Conservation (phyloP, 2,329 filamentous ascomycete species). For the Trichoderma breve region DNA sequence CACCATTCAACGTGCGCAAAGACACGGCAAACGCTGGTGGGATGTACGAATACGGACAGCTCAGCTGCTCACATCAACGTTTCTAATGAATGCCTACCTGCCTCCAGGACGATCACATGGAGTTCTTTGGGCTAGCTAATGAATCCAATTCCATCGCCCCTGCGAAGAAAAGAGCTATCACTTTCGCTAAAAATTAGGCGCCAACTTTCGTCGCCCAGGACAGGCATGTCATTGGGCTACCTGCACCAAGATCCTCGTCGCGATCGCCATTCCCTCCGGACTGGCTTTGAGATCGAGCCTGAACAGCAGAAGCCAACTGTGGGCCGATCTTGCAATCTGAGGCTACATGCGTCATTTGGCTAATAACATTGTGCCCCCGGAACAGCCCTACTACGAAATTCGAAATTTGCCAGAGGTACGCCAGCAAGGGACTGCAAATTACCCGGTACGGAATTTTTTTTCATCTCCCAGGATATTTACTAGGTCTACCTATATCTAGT, state of each 20-base stretch:
- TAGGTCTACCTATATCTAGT: not conserved
- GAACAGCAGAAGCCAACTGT: not conserved
- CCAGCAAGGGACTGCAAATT: not conserved
- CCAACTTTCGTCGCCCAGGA: not conserved
- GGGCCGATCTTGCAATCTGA: not conserved
- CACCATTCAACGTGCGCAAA: not conserved
- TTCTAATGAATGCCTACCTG: not conserved
- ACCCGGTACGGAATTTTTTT: not conserved
- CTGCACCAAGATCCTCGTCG: not conserved
- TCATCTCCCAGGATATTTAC: not conserved
- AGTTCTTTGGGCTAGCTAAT: not conserved
- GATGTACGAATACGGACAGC: not conserved
- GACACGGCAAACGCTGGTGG: not conserved
- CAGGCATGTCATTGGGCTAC: not conserved
- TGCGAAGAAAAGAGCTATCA: constrained; percentile 6
- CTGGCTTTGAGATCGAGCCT: not conserved
- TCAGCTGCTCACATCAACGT: not conserved
- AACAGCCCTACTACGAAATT: not conserved
- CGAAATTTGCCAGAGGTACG: not conserved
- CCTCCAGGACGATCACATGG: not conserved
- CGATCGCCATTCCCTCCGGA: not conserved
- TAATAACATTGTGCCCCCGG: not conserved
- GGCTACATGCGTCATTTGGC: not conserved
- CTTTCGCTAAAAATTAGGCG: not conserved
- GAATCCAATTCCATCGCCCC: not conserved